A percentile compares a stretch with the other conserved stretches of the same genome.
These are phyloP conservation scores for Pythium sp. DNA, from an alignment of 352 stramenopile species.

Conservation along the genomic window DNA sequence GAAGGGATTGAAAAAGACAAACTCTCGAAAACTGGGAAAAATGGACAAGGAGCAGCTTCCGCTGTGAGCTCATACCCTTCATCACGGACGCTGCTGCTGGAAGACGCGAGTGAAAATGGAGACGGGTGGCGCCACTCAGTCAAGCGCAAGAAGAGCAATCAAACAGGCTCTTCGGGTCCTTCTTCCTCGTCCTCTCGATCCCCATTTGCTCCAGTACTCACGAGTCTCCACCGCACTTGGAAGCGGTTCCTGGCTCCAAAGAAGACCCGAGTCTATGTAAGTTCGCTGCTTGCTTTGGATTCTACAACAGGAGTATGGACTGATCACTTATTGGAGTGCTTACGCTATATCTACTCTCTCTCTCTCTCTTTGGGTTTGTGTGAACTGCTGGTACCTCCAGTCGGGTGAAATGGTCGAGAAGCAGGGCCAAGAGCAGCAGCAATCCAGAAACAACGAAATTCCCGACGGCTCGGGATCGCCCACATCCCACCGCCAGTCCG, in stretches of 20 bases:
- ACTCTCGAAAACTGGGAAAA: not conserved
- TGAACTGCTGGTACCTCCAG: not conserved
- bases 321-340: not conserved
- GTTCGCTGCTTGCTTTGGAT: not conserved
- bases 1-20: slow-evolving; percentile 14
- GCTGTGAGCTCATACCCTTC: slow-evolving; percentile 25
- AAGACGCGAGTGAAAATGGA: slow-evolving; percentile 8
- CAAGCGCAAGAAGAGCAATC: slow-evolving; percentile 18
- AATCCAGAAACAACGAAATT: not conserved
- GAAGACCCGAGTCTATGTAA: slow-evolving; percentile 40
- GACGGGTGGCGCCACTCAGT: not conserved
- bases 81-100: slow-evolving; percentile 22
- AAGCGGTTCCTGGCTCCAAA: slow-evolving; percentile 27
- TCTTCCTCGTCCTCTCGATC: not conserved
- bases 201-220: slow-evolving; percentile 15
- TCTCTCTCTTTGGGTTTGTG: not conserved
- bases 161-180: not conserved
- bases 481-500: not conserved
- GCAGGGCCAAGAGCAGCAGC: slow-evolving; percentile 5
- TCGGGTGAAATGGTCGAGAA: slow-evolving; percentile 15
- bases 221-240: slow-evolving; percentile 20
- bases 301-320: too few relatives aligned
- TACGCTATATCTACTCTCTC: not conserved
- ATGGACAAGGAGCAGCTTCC: not conserved
- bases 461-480: not conserved